Evolutionary conservation across 78 protist genomes (phyloP).

Genomic region (Polysphondylium violaceum): DNA sequence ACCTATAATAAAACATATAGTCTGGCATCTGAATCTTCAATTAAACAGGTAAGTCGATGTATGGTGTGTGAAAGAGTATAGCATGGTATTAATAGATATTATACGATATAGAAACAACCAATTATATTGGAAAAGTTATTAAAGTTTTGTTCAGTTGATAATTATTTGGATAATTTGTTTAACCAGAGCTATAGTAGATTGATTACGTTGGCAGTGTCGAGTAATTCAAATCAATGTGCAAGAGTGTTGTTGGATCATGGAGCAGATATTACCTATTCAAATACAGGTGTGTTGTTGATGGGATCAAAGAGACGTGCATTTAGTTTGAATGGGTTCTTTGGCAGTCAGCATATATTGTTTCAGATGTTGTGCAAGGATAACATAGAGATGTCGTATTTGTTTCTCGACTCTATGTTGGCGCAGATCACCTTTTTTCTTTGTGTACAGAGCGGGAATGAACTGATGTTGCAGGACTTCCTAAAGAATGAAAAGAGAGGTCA

Average conservation of each 20-base stretch:
- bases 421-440: conserved; percentile 31
- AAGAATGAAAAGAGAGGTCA: conserved; percentile 38
- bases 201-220: not conserved
- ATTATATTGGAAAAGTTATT: conserved; percentile 10
- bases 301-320: conserved; percentile 1
- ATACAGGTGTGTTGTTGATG: conserved; percentile 32
- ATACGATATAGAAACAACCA: not conserved
- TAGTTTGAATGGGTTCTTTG: conserved; percentile 6
- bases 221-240: not conserved
- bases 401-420: conserved; percentile 26
- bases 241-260: conserved; percentile 40
- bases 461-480: not conserved
- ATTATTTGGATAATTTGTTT: not conserved
- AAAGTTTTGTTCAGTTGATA: conserved; percentile 14
- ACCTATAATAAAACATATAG: conserved; percentile 1
- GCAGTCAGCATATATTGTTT: not conserved
- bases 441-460: conserved; percentile 23
- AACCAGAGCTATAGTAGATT: not conserved
- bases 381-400: conserved; percentile 3
- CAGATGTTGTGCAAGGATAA: not conserved
- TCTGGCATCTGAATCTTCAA: conserved; percentile 1
- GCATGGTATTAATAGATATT: too few species aligned
- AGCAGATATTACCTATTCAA: conserved; percentile 44
- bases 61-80: too few species aligned
- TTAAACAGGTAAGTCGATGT: not conserved